phyloP scores from a whole-genome alignment of 2,329 filamentous ascomycete genomes.

The Colletotrichum musicola region DNA sequence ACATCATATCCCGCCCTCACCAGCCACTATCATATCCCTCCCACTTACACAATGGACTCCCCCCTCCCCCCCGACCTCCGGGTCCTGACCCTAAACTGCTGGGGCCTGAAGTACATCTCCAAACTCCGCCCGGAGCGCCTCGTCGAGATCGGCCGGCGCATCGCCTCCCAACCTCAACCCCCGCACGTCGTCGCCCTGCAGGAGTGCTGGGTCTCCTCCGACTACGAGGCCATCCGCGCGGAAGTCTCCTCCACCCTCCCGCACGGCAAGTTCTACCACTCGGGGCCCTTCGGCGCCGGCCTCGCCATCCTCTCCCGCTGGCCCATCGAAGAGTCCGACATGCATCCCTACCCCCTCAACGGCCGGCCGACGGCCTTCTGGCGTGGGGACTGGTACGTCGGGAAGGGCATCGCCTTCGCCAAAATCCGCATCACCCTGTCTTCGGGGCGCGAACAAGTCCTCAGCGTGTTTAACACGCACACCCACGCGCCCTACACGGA shows the following conservation, averaged over 20 bases:
- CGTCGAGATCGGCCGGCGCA: constrained; percentile 83
- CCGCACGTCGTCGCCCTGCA: constrained; percentile 94
- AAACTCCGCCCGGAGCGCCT: constrained; percentile 83
- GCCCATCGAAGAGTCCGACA: constrained; percentile 90
- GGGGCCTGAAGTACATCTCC: constrained; percentile 91
- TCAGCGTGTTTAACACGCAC: constrained; percentile 90
- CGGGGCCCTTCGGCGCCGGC: constrained; percentile 89
- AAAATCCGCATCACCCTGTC: constrained; percentile 62
- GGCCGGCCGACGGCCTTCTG: constrained; percentile 94
- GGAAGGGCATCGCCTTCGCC: constrained; percentile 91
- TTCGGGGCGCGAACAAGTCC: constrained; percentile 65
- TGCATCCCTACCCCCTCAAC: constrained; percentile 91
- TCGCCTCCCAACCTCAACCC: constrained; percentile 74
- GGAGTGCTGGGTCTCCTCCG: constrained; percentile 91
- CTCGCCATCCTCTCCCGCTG: constrained; percentile 90
- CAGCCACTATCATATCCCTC: not conserved
- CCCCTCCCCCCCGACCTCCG: constrained; percentile 71
- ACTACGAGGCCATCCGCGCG: constrained; percentile 83
- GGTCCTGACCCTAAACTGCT: constrained; percentile 93
- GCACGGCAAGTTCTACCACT: constrained; percentile 92
- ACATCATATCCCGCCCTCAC: not conserved
- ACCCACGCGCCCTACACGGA: constrained; percentile 87
- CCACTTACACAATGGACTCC: constrained; percentile 43
- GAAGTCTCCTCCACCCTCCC: constrained; percentile 82
- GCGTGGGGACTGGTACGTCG: constrained; percentile 95